Conservation (phyloP, 257 asterid genomes). For the Gentiana macrophylla region DNA sequence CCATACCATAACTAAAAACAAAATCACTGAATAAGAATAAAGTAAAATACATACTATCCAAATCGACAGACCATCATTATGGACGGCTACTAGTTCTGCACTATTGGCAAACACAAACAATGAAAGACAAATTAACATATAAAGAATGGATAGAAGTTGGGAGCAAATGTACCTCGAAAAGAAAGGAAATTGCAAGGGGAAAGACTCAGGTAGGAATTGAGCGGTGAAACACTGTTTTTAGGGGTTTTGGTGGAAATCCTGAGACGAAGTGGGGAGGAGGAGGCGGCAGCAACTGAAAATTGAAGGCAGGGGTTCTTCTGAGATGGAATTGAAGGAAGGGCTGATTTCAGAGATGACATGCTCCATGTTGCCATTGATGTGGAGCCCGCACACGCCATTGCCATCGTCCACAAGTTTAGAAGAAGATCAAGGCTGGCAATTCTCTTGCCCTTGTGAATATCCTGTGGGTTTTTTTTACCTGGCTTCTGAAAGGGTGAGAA, state of each 20-base stretch:
- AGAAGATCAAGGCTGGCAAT: no score
- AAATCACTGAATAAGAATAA: no score
- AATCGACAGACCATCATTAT: no score
- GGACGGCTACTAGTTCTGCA: no score
- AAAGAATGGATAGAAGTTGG: no score
- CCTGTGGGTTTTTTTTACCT: no score
- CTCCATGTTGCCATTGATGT: constrained; percentile 41
- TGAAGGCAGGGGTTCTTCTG: constrained; percentile 27
- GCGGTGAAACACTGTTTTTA: constrained; percentile 22
- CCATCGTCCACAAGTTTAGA: neutral
- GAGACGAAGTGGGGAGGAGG: constrained; percentile 25
- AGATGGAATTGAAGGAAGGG: constrained; percentile 45
- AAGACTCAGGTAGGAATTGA: constrained; percentile 62
- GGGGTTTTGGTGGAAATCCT: constrained; percentile 19
- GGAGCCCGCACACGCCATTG: constrained; percentile 44
- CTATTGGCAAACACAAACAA: neutral
- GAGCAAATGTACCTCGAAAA: constrained; percentile 35
- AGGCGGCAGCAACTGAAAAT: constrained; percentile 18
- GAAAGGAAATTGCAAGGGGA: constrained; percentile 43
- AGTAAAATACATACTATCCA: no score
- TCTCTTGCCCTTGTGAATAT: no score
- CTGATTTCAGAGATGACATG: constrained; percentile 47
- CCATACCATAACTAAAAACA: no score
- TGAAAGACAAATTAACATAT: no score
- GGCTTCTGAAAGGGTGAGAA: no score